These are phyloP conservation scores for Oryza meyeriana DNA, from an alignment of 176 grass and related monocot species.

Conservation along the genomic window DNA sequence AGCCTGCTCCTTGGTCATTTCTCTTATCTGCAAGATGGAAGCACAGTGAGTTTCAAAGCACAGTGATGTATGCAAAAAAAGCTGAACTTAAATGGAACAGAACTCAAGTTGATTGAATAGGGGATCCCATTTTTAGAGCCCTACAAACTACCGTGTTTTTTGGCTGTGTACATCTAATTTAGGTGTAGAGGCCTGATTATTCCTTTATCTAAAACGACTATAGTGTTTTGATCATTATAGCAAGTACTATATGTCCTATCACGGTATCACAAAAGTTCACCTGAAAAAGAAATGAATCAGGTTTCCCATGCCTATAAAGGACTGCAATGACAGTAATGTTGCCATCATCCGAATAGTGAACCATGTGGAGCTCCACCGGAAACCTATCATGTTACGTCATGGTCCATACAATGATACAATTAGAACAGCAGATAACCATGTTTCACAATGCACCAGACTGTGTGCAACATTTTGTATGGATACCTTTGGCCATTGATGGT, in stretches of 20 bases:
- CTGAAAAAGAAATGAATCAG: slow-evolving; percentile 63
- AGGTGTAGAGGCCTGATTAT: no score
- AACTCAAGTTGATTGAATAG: background rate
- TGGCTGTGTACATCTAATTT: no score
- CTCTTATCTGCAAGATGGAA: slow-evolving; percentile 43
- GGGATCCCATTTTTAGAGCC: background rate
- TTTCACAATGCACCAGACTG: background rate
- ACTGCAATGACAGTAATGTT: slow-evolving; percentile 52
- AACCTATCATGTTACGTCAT: slow-evolving; percentile 40
- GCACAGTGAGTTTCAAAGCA: background rate
- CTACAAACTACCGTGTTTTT: slow-evolving; percentile 33
- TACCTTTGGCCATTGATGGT: slow-evolving; percentile 68
- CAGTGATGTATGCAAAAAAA: slow-evolving; percentile 6
- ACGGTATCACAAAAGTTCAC: slow-evolving; percentile 30
- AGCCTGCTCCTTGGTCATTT: slow-evolving; percentile 63
- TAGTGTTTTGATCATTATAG: background rate
- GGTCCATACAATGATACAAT: background rate
- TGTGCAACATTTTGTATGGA: background rate
- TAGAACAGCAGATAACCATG: background rate
- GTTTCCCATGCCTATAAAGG: slow-evolving; percentile 55
- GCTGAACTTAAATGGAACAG: background rate
- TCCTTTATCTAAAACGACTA: no score
- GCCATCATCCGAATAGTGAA: slow-evolving; percentile 54
- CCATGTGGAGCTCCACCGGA: slow-evolving; percentile 75
- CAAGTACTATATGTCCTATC: background rate